A percentile compares a stretch with the other conserved stretches of the same genome.
Conservation (phyloP, 2,329 filamentous ascomycete species). For the Xylariaceae sp. region DNA sequence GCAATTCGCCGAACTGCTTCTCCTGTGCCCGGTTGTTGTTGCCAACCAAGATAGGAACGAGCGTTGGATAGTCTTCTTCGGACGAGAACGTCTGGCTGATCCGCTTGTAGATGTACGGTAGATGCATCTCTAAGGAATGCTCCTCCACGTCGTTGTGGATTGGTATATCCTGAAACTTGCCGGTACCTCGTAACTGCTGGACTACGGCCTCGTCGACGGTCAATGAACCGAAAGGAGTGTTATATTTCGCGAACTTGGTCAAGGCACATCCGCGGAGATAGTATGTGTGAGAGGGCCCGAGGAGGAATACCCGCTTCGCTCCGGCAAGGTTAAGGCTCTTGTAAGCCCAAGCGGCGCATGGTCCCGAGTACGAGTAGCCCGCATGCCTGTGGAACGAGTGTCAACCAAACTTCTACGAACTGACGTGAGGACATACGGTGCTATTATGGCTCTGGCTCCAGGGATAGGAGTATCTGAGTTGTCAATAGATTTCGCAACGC, state of each 20-base stretch:
- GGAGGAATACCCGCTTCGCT: constrained; percentile 81
- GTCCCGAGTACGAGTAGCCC: constrained; percentile 86
- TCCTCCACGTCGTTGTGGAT: constrained; percentile 66
- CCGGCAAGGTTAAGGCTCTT: constrained; percentile 76
- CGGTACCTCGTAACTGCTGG: constrained; percentile 42
- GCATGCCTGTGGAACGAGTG: constrained; percentile 62
- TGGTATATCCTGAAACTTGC: constrained; percentile 61
- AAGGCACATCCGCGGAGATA: constrained; percentile 73
- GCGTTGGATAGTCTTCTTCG: constrained; percentile 56
- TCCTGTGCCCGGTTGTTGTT: constrained; percentile 63
- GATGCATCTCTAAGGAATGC: constrained; percentile 94
- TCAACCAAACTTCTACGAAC: constrained; percentile 7
- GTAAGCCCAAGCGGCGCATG: constrained; percentile 92
- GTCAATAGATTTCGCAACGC: constrained; percentile 62
- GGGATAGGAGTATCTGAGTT: constrained; percentile 59
- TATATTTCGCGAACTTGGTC: constrained; percentile 64
- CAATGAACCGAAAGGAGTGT: constrained; percentile 69
- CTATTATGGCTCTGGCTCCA: constrained; percentile 79
- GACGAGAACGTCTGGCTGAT: constrained; percentile 48
- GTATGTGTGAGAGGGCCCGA: constrained; percentile 88
- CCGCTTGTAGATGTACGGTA: constrained; percentile 86
- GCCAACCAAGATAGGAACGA: constrained; percentile 84
- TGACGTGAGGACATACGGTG: constrained; percentile 60
- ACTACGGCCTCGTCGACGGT: constrained; percentile 56
- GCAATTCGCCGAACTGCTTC: constrained; percentile 59